phyloP scores from a whole-genome alignment of 192 early-diverging fungal species.

The Coemansia sp. region DNA sequence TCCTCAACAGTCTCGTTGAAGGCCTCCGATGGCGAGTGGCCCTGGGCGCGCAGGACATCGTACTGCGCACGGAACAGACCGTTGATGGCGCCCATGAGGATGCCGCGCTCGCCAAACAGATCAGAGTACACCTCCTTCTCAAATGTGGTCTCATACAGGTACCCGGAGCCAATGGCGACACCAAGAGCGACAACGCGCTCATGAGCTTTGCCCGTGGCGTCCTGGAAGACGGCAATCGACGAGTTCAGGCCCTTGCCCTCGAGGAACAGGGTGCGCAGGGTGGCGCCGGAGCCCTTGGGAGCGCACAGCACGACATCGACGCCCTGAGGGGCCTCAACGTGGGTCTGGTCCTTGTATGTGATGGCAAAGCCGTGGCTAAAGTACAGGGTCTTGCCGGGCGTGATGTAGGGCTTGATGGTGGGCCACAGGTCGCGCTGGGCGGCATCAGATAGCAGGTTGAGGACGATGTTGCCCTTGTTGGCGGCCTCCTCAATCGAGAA shows the following conservation, averaged over 20 bases:
- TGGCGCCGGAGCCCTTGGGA: conserved; percentile 95
- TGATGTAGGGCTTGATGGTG: conserved; percentile 81
- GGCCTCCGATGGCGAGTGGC: conserved; percentile 96
- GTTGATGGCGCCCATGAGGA: conserved; percentile 98
- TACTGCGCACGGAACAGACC: conserved; percentile 96
- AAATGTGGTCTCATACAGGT: conserved; percentile 97
- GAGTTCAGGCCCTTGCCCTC: conserved; percentile 98
- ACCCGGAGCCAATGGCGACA: conserved; percentile 93
- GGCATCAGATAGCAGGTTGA: conserved; percentile 96
- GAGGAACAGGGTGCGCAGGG: conserved; percentile 93
- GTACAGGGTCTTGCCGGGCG: conserved; percentile 97
- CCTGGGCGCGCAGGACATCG: conserved; percentile 89
- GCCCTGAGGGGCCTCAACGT: conserved; percentile 86
- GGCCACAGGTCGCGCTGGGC: conserved; percentile 91
- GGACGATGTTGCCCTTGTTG: conserved; percentile 86
- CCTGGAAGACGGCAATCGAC: conserved; percentile 93
- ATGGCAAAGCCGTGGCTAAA: conserved; percentile 98
- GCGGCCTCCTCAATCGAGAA: conserved; percentile 91
- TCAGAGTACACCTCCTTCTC: conserved; percentile 97
- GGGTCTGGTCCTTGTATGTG: conserved; percentile 89
- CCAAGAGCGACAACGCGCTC: conserved; percentile 91
- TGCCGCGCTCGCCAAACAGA: conserved; percentile 94
- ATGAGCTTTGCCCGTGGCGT: conserved; percentile 89
- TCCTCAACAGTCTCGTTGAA: conserved; percentile 99
- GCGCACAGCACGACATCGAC: conserved; percentile 96